These are phyloP conservation scores for Plantago rigida DNA, from an alignment of 305 asterid species.

Conservation along the genomic window DNA sequence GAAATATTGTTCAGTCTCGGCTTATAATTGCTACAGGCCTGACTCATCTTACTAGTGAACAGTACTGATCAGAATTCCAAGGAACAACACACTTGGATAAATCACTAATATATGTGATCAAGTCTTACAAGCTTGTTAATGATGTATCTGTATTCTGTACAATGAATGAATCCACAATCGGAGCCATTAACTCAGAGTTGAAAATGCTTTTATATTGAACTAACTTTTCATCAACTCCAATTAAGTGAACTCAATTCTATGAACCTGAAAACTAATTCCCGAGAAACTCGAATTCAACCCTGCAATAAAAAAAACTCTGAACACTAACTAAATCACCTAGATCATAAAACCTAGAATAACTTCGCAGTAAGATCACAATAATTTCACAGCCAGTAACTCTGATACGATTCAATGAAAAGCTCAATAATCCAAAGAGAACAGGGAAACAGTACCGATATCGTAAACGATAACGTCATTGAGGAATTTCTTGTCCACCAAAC, in stretches of 20 bases:
- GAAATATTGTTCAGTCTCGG: neutral
- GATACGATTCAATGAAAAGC: neutral
- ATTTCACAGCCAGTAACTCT: conserved; percentile 7
- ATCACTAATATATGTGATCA: neutral
- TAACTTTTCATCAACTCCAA: neutral
- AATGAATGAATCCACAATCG: neutral
- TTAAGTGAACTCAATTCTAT: conserved; percentile 10
- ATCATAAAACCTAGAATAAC: conserved; percentile 10
- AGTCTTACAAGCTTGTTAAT: neutral
- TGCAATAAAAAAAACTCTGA: neutral
- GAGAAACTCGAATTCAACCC: neutral
- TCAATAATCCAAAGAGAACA: neutral
- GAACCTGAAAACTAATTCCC: neutral
- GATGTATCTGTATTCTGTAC: neutral
- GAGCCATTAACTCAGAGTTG: neutral
- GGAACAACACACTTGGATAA: neutral
- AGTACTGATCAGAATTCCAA: neutral
- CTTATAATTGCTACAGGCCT: neutral
- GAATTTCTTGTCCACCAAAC: conserved; percentile 72
- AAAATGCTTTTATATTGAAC: neutral
- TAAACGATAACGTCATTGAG: conserved; percentile 62
- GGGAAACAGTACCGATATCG: conserved; percentile 54
- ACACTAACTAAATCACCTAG: conserved; percentile 2
- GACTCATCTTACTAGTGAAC: no score
- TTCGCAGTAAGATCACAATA: neutral